These are phyloP conservation scores for Chloris gayana DNA, from an alignment of 176 grass and related monocot species.

Conservation along the genomic window DNA sequence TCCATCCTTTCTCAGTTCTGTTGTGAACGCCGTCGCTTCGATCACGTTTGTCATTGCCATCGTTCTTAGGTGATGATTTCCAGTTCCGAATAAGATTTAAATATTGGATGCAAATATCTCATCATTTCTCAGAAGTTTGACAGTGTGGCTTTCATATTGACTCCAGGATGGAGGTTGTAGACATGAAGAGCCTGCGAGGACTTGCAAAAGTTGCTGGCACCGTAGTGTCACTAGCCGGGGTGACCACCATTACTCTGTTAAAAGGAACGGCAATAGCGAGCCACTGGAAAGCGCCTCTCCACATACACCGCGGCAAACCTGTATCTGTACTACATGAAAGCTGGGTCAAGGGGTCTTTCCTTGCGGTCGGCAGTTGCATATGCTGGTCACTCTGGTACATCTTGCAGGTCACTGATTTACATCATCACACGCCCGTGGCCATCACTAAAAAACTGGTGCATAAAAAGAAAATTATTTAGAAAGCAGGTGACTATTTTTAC, in stretches of 20 bases:
- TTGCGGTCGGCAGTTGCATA: conserved; percentile 76
- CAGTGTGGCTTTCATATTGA: not conserved
- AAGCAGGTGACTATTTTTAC: too few species aligned
- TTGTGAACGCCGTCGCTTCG: conserved; percentile 72
- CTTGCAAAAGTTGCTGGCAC: conserved; percentile 72
- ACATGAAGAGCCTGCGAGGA: conserved; percentile 58
- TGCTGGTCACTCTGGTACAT: conserved; percentile 79
- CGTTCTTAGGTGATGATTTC: conserved; percentile 48
- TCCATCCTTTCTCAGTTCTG: conserved; percentile 67
- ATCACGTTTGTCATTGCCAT: conserved; percentile 89
- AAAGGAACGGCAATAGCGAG: conserved; percentile 62
- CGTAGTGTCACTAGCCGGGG: conserved; percentile 66
- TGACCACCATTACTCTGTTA: conserved; percentile 92
- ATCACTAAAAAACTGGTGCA: too few species aligned
- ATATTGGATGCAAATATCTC: too few species aligned
- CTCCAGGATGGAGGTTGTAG: conserved; percentile 74
- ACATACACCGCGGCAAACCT: conserved; percentile 27
- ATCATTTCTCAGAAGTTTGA: too few species aligned
- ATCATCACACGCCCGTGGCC: too few species aligned
- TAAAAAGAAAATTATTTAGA: too few species aligned
- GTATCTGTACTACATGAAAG: conserved; percentile 34
- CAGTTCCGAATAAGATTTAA: too few species aligned
- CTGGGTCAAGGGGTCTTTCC: conserved; percentile 71
- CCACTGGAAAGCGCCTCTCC: conserved; percentile 57
- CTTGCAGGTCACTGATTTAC: conserved; percentile 61